phyloP scores from a whole-genome alignment of 163 green algal species.

The Scenedesmus sp. region DNA sequence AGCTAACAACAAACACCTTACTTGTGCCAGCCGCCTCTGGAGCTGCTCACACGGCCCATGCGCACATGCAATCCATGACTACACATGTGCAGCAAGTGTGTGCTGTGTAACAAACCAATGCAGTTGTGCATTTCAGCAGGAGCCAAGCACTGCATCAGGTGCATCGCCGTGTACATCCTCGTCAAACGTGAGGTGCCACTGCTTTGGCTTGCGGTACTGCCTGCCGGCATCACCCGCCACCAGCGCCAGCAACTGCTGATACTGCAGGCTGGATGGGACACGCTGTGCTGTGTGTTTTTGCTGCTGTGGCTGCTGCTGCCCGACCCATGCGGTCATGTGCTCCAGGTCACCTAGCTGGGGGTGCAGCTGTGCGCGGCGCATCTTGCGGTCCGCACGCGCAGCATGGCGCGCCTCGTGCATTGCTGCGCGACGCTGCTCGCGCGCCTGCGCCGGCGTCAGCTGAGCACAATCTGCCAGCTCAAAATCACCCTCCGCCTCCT shows the following conservation, averaged over 20 bases:
- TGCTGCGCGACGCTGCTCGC: not conserved
- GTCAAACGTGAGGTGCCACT: conserved; percentile 51
- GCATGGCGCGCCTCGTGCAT: conserved; percentile 41
- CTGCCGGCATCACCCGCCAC: conserved; percentile 30
- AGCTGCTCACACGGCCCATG: not conserved
- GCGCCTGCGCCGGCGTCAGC: not conserved
- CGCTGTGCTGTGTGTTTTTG: not conserved
- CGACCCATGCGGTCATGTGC: conserved; percentile 49
- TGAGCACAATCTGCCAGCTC: conserved; percentile 11
- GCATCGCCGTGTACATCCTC: conserved; percentile 51
- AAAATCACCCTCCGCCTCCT: conserved; percentile 53
- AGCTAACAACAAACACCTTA: not conserved
- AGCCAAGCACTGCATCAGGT: conserved; percentile 36
- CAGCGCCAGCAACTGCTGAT: conserved; percentile 41
- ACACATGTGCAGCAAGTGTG: not conserved
- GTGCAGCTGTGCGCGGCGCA: conserved; percentile 38
- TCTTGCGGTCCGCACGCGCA: conserved; percentile 6
- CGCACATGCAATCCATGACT: not conserved
- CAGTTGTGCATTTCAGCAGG: conserved; percentile 19
- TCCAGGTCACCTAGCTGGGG: conserved; percentile 49
- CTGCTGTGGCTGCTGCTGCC: conserved; percentile 8
- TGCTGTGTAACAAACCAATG: not conserved
- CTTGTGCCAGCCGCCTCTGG: not conserved
- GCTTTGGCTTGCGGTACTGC: conserved; percentile 35
- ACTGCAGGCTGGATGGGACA: not conserved